These are phyloP conservation scores for Penicillium griseofulvum DNA, from an alignment of 2,329 filamentous ascomycete genomes.

Conservation along the genomic window DNA sequence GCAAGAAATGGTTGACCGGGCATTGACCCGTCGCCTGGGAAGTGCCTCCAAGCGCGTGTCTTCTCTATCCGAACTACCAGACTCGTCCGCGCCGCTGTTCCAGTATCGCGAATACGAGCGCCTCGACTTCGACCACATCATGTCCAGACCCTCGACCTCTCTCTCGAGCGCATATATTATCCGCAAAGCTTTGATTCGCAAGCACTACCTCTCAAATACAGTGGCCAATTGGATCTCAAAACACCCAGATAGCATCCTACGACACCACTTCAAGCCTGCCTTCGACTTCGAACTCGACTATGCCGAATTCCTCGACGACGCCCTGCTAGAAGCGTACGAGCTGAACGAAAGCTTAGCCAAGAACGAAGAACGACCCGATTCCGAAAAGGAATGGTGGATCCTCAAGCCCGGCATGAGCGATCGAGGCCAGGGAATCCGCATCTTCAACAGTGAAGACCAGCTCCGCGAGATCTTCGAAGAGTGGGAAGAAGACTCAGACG, in stretches of 20 bases:
- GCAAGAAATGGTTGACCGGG: slow-evolving; percentile 75
- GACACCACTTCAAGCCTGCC: slow-evolving; percentile 68
- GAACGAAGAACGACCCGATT: slow-evolving; percentile 65
- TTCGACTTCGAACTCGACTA: slow-evolving; percentile 95
- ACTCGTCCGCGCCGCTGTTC: slow-evolving; percentile 54
- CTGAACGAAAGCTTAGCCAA: slow-evolving; percentile 71
- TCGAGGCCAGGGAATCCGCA: slow-evolving; percentile 82
- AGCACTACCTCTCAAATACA: slow-evolving; percentile 86
- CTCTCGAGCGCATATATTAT: slow-evolving; percentile 90
- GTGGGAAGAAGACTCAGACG: slow-evolving; percentile 73
- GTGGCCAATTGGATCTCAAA: slow-evolving; percentile 84
- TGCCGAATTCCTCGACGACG: slow-evolving; percentile 93
- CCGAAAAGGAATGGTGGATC: slow-evolving; percentile 85
- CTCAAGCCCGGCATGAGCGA: slow-evolving; percentile 98
- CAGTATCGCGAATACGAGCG: slow-evolving; percentile 85
- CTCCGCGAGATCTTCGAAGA: slow-evolving; percentile 84
- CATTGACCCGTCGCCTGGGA: slow-evolving; percentile 64
- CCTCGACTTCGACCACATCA: slow-evolving; percentile 76
- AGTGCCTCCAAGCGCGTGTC: slow-evolving; percentile 56
- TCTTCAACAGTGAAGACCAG: slow-evolving; percentile 83
- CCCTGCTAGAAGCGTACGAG: slow-evolving; percentile 85
- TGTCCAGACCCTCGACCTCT: slow-evolving; percentile 59
- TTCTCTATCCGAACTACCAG: slow-evolving; percentile 49
- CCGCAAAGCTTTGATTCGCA: slow-evolving; percentile 91
- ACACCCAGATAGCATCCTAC: slow-evolving; percentile 68